A percentile compares a stretch with the other conserved stretches of the same genome.
Conservation (phyloP, 2,329 filamentous ascomycete species). For the Lachnellula hyalina region DNA sequence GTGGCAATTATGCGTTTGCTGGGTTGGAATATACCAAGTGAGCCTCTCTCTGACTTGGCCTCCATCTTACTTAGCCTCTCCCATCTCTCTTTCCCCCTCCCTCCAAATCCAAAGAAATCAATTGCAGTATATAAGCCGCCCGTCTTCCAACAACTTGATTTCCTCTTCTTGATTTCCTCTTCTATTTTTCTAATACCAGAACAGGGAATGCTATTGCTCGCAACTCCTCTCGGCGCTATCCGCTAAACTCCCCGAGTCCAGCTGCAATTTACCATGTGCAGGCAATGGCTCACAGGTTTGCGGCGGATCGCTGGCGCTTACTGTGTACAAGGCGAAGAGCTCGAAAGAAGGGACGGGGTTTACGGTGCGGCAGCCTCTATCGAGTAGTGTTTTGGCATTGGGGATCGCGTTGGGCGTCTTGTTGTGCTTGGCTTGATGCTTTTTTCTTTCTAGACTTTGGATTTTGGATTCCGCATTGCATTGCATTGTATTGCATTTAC, state of each 20-base stretch:
- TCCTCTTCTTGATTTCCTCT: neutral
- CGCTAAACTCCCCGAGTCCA: conserved; percentile 39
- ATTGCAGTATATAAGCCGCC: neutral
- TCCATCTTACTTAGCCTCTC: too few relatives aligned
- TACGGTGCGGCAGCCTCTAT: conserved; percentile 11
- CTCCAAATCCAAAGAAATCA: neutral
- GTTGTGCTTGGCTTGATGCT: conserved; percentile 18
- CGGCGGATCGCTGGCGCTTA: conserved; percentile 47
- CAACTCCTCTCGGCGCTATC: conserved; percentile 44
- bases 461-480: too few relatives aligned
- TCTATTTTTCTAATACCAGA: neutral
- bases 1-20: conserved; percentile 18
- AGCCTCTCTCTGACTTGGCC: too few relatives aligned
- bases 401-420: conserved; percentile 23
- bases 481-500: too few relatives aligned
- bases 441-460: neutral
- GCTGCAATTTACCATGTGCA: conserved; percentile 49
- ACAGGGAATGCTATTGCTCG: conserved; percentile 57
- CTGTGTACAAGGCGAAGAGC: conserved; percentile 35
- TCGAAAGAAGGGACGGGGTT: conserved; percentile 16
- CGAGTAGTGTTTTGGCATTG: conserved; percentile 21
- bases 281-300: conserved; percentile 48
- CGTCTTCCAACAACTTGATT: too few relatives aligned
- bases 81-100: neutral
- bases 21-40: conserved; percentile 27